Percentiles rank a stretch among this genome's conserved stretches.
These are phyloP conservation scores for Ceratocystis alfenasii DNA, from an alignment of 2,329 filamentous ascomycete species.

Conservation along the genomic window DNA sequence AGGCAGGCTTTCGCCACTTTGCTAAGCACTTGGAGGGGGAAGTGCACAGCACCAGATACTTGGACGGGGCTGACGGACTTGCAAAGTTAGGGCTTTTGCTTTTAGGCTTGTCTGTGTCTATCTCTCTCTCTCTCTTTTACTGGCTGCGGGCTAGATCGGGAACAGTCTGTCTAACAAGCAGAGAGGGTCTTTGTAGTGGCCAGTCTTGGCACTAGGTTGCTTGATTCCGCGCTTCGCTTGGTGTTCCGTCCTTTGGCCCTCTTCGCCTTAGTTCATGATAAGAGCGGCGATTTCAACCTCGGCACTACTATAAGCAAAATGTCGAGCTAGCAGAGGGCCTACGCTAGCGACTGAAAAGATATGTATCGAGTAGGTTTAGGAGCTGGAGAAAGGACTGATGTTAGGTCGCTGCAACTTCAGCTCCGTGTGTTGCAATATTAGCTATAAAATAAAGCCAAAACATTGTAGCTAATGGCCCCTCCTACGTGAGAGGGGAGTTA, in stretches of 20 bases:
- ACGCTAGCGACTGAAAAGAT: not conserved
- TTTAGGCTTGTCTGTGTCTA: not conserved
- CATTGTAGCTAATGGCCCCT: too few relatives aligned
- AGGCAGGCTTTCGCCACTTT: not conserved
- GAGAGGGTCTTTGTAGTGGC: not conserved
- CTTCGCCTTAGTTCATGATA: not conserved
- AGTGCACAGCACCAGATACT: not conserved
- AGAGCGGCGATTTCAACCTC: not conserved
- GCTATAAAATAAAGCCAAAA: too few relatives aligned
- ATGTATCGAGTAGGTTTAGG: not conserved
- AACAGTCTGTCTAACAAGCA: not conserved
- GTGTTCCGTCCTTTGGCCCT: not conserved
- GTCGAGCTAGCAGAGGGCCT: not conserved
- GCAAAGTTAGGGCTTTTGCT: not conserved
- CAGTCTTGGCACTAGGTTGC: not conserved
- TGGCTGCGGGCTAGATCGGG: not conserved
- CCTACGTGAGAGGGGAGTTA: too few relatives aligned
- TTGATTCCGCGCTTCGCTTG: not conserved
- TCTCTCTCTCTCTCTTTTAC: not conserved
- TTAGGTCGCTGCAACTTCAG: not conserved
- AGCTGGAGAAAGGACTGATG: not conserved
- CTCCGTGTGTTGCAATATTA: too few relatives aligned
- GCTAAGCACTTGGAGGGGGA: not conserved
- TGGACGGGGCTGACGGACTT: not conserved
- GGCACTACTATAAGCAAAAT: not conserved